Percentiles rank a stretch among this genome's conserved stretches.
Conservation (phyloP, 1,284 basidiomycete species). For the Amylostereum areolatum region DNA sequence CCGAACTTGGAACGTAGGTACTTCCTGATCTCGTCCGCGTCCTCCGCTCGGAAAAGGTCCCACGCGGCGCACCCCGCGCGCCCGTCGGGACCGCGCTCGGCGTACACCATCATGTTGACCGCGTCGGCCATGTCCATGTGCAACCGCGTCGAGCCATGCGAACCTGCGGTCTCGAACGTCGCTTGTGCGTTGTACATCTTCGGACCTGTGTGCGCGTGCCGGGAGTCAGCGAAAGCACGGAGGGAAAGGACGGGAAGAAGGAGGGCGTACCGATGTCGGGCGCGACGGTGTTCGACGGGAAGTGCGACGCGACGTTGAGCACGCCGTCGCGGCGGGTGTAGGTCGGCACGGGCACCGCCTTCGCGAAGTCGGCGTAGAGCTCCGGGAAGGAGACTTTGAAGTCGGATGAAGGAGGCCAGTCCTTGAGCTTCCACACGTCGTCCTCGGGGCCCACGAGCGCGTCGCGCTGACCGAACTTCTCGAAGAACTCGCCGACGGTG, state of each 20-base stretch:
- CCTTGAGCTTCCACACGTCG: constrained; percentile 82
- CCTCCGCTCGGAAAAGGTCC: constrained; percentile 79
- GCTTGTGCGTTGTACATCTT: constrained; percentile 72
- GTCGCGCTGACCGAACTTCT: constrained; percentile 60
- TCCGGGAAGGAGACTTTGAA: constrained; percentile 78
- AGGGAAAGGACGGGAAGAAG: constrained; percentile 27
- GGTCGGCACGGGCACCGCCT: constrained; percentile 73
- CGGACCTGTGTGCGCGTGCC: constrained; percentile 37
- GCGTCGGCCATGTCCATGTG: constrained; percentile 94
- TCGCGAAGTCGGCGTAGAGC: constrained; percentile 77
- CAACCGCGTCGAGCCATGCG: constrained; percentile 71
- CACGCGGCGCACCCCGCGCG: constrained; percentile 74
- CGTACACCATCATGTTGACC: constrained; percentile 80
- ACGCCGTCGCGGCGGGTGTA: constrained; percentile 80
- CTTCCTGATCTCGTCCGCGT: constrained; percentile 61
- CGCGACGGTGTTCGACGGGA: constrained; percentile 67
- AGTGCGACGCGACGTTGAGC: constrained; percentile 76
- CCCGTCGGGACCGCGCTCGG: constrained; percentile 49
- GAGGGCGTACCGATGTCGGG: constrained; percentile 68
- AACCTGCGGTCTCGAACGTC: constrained; percentile 44
- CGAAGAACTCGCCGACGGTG: constrained; percentile 76
- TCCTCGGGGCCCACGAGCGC: constrained; percentile 34
- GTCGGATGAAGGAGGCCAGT: constrained; percentile 86
- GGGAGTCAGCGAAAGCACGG: constrained; percentile 18
- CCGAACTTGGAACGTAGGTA: constrained; percentile 55